Base-by-base conservation (phyloP, 148 eudicot species). In the Fagopyrum esculentum region DNA sequence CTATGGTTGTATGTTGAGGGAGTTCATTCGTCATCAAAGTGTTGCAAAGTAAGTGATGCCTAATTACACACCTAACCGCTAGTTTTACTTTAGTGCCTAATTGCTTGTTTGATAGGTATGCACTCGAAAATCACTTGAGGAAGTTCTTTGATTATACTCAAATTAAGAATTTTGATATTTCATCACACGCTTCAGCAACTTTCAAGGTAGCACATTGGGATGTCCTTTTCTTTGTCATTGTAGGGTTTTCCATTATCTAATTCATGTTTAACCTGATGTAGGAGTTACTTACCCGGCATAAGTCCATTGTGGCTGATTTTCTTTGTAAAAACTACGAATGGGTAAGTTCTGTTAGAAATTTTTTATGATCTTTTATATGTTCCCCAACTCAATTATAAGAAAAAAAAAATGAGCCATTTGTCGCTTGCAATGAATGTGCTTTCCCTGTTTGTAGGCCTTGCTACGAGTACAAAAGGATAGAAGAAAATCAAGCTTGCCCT, bases 171-270 rank as follows among this genome's bases (percentile, higher is more conserved):
- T 91, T 91, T 81, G 91, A 87, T 44, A 75, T 91, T 77, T 85
- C 97, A 71, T 85, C 97, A 55, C 91, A 89, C 83, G 97, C 91
- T 40, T 82, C 84, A 17, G 80, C 87, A 17, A 89, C 88, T 73
- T 89, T 91, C 70, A 89, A 86, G 89, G 96, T 91, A 22, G 45
- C 69, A 7, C 19, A 45, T 50, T 54, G 19, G 30, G 26, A 5
- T 56, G n/a, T 6, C 61, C 22, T 56, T 55, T 55, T 19, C n/a
- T 4, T 55, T 16, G 5, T 0, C n/a, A 9, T 66, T 66, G 71
- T n/a, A n/a, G n/a, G n/a, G n/a, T n/a, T n/a, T n/a, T n/a, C n/a
- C n/a, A n/a, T n/a, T 44, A 19, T 6, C 9, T 15, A 26, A 26
- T 44, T 43, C 43, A n/a, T n/a, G n/a, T n/a, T n/a, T n/a, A n/a